Evolutionary conservation across 306 rosid species (phyloP), one percentile per base, ranked within the genome.

Genomic region (Prinsepia uniflora): DNA sequence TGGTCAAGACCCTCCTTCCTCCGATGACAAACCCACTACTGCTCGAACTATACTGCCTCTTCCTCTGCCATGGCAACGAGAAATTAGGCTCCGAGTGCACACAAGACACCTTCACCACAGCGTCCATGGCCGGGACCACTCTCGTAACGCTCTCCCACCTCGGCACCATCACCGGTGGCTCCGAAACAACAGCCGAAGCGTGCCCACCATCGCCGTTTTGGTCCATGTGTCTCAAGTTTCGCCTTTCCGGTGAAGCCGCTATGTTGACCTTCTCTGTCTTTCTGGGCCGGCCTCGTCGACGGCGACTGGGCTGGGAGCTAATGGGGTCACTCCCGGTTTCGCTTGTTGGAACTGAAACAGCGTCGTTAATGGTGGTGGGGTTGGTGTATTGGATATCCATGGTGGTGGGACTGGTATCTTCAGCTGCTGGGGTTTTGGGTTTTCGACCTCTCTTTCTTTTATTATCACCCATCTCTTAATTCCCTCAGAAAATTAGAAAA

Each of bases 1-100:
- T 88, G 40, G 95, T 90, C 49, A 90, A 81, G 34, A 90, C 90
- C 73, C 95, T 86, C 62, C 73, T 79, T 0, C 87, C 95, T 4
- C 82, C 76, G 9, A 90, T 79, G 72, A 90, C 82, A 65, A 88
- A 88, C 62, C 96, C 96, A 76, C 92, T 90, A 41, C 96, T 88
- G 55, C 95, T 90, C 50, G 95, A 84, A 66, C 90, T 86, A 59
- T 84, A 88, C 52, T 84, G 96, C 55, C 94, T 83, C 83, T 88
- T 90, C 77, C 95, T 72, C 86, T 88, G 96, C 96, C 96, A 88
- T 11, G 93, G 93, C 45, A 86, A 39, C 60, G 96, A 90, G 79
- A 90, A 88, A 66, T 90, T 90, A 46, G 96, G 95, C 70, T 88
- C 95, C 8, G 96, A 84, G 63, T 90, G 96, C 1, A 84, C 92